phyloP scores from a whole-genome alignment of 2,329 filamentous ascomycete species.

The Diaporthe sp. region DNA sequence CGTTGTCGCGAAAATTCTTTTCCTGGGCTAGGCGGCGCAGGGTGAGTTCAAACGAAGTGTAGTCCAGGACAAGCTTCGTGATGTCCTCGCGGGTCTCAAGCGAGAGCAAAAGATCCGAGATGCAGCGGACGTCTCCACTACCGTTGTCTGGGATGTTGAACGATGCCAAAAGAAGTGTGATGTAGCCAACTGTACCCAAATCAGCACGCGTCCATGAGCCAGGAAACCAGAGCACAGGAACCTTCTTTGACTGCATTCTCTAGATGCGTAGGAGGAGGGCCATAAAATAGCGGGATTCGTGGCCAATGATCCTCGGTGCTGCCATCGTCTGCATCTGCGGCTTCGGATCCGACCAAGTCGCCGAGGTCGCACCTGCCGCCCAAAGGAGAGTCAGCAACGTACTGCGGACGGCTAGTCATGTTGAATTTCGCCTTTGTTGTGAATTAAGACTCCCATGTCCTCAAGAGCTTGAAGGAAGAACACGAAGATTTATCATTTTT shows the following conservation, averaged over 20 bases:
- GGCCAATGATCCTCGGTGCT: constrained; percentile 7
- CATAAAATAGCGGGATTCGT: neutral
- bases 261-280: neutral
- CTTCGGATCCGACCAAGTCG: constrained; percentile 1
- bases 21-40: neutral
- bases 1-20: neutral
- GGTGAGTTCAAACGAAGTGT: neutral
- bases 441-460: neutral
- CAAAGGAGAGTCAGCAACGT: neutral
- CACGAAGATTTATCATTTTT: neutral
- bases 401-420: neutral
- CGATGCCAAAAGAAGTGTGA: neutral
- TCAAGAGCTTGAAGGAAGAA: neutral
- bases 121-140: neutral
- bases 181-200: constrained; percentile 4
- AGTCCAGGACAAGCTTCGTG: neutral
- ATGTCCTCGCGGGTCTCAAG: constrained; percentile 6
- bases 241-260: constrained; percentile 9
- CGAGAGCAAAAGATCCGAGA: neutral
- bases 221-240: neutral
- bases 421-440: neutral
- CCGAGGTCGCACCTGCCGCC: constrained; percentile 1
- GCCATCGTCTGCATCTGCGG: neutral
- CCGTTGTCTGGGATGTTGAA: neutral
- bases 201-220: neutral